A percentile compares a stretch with the other conserved stretches of the same genome.
Conservation (phyloP, 495 filamentous ascomycete genomes). For the Penicillium antarcticum region DNA sequence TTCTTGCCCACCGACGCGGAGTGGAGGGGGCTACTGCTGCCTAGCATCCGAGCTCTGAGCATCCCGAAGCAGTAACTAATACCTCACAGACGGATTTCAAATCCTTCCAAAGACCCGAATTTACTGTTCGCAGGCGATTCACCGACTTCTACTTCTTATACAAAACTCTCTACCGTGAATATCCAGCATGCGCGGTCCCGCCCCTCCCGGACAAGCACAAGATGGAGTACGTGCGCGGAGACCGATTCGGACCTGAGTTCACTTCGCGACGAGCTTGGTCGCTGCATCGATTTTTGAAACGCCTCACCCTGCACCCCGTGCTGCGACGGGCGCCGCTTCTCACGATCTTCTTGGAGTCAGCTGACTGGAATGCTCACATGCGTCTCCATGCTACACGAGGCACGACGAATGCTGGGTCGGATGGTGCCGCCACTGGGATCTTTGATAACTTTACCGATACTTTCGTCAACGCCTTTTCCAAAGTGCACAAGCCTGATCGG, state of each 20-base stretch:
- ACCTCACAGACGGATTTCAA: constrained; percentile 78
- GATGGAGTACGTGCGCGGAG: constrained; percentile 95
- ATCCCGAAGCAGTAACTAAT: constrained; percentile 14
- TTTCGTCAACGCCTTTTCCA: constrained; percentile 96
- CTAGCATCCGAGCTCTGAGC: constrained; percentile 4
- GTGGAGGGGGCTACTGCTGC: constrained; percentile 13
- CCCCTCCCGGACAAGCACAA: constrained; percentile 98
- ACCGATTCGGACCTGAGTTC: constrained; percentile 92
- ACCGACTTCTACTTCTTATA: constrained; percentile 97
- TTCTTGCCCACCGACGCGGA: not conserved
- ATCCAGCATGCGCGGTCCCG: constrained; percentile 86
- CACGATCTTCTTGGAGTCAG: constrained; percentile 83
- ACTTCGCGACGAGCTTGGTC: constrained; percentile 87
- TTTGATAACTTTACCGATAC: constrained; percentile 93
- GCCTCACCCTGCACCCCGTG: constrained; percentile 81
- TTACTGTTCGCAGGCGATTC: constrained; percentile 81
- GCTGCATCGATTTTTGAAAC: constrained; percentile 85
- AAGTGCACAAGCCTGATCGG: constrained; percentile 91
- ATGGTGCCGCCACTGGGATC: constrained; percentile 58
- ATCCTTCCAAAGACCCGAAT: constrained; percentile 77
- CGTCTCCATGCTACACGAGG: constrained; percentile 63
- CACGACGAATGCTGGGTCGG: constrained; percentile 49
- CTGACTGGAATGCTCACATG: constrained; percentile 97
- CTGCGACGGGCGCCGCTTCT: constrained; percentile 80
- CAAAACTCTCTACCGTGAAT: constrained; percentile 82